A percentile compares a stretch with the other conserved stretches of the same genome.
Evolutionary conservation across 768 basidiomycete genomes (phyloP).

Genomic region (Kwoniella botswanensis): DNA sequence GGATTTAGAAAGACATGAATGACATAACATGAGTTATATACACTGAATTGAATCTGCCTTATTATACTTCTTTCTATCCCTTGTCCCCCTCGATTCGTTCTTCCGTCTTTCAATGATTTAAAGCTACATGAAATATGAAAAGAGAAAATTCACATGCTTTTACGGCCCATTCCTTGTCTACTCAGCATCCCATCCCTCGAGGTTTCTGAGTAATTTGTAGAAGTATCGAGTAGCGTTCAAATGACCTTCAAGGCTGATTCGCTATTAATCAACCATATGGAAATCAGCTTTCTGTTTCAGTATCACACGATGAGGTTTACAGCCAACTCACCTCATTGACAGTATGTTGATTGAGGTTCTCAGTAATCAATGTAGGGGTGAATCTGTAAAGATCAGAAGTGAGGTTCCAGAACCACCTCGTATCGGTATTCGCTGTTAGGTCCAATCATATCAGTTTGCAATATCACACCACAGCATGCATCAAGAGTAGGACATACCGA

Average conservation of each 20-base stretch:
- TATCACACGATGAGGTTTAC: not conserved
- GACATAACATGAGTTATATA: slow-evolving; percentile 16
- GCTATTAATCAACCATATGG: slow-evolving; percentile 26
- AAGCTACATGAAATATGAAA: not conserved
- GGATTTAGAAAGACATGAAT: not conserved
- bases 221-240: slow-evolving; percentile 56
- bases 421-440: slow-evolving; percentile 57
- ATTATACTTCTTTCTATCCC: not conserved
- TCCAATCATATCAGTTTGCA: not conserved
- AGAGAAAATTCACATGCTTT: not conserved
- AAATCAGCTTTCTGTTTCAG: not conserved
- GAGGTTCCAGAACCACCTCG: slow-evolving; percentile 53
- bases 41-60: too few relatives aligned
- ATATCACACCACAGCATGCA: too few relatives aligned
- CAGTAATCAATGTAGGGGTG: slow-evolving; percentile 49
- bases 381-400: slow-evolving; percentile 58
- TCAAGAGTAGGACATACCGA: slow-evolving; percentile 45
- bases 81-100: not conserved
- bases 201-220: slow-evolving; percentile 58
- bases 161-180: not conserved
- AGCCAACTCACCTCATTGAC: slow-evolving; percentile 57
- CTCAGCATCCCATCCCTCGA: slow-evolving; percentile 60
- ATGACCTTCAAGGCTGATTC: slow-evolving; percentile 55
- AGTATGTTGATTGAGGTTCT: slow-evolving; percentile 57
- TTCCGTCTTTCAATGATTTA: not conserved